phyloP scores from a whole-genome alignment of 768 basidiomycete genomes.

The Boletellus emodensis region DNA sequence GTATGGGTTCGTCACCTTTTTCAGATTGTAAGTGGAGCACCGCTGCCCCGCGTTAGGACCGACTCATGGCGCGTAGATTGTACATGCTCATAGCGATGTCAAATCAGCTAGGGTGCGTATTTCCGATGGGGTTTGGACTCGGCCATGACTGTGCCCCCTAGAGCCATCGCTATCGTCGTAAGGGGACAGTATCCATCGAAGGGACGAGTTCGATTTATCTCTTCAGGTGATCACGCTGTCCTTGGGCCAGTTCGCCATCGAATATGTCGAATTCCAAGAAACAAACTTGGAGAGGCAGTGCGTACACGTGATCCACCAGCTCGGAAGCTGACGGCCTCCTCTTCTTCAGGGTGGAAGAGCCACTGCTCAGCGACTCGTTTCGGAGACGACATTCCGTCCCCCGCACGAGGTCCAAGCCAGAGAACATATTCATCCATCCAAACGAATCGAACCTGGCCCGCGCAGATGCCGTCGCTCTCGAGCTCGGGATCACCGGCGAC shows the following conservation, averaged over 20 bases:
- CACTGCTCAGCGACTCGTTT: constrained; percentile 18
- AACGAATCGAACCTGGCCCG: constrained; percentile 59
- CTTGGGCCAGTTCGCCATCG: constrained; percentile 55
- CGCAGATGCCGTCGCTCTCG: constrained; percentile 57
- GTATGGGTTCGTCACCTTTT: constrained; percentile 54
- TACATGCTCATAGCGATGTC: constrained; percentile 78
- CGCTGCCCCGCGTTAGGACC: background rate
- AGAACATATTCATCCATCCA: constrained; percentile 60
- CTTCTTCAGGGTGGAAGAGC: constrained; percentile 19
- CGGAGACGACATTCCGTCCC: constrained; percentile 16
- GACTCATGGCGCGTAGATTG: constrained; percentile 35
- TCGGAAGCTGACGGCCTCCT: background rate
- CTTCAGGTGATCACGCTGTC: constrained; percentile 54
- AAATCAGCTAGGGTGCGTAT: constrained; percentile 60
- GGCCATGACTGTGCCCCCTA: constrained; percentile 10
- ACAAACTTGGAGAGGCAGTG: constrained; percentile 18
- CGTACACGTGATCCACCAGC: background rate
- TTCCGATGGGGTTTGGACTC: background rate
- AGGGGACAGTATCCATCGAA: background rate
- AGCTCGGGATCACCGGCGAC: constrained; percentile 48
- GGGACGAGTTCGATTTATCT: background rate
- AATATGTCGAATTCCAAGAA: constrained; percentile 25
- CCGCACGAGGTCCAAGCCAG: constrained; percentile 53
- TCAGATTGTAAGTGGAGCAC: constrained; percentile 51
- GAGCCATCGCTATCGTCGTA: constrained; percentile 26